Conservation (phyloP, 768 basidiomycete species). For the Infundibulicybe gibba region DNA sequence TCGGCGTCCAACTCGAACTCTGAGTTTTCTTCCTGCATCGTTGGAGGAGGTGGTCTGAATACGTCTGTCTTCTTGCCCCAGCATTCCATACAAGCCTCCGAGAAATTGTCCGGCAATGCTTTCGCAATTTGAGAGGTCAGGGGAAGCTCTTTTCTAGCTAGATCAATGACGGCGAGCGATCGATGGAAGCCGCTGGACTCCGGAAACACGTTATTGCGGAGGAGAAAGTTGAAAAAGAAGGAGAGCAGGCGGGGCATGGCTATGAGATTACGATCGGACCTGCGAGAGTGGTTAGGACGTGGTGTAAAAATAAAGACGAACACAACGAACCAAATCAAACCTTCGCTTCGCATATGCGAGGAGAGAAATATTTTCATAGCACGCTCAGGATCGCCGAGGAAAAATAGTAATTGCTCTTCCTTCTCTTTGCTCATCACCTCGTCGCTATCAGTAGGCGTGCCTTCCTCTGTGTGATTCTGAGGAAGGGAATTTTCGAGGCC, state of each 20-base stretch:
- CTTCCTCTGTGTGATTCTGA: constrained; percentile 25
- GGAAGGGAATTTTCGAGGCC: constrained; percentile 11
- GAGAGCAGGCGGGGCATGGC: constrained; percentile 49
- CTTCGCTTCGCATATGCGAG: constrained; percentile 62
- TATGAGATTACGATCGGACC: constrained; percentile 46
- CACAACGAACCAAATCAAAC: constrained; percentile 59
- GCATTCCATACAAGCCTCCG: constrained; percentile 40
- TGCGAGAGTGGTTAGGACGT: constrained; percentile 5
- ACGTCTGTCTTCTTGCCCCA: constrained; percentile 47
- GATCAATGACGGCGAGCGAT: constrained; percentile 37
- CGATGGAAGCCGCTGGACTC: constrained; percentile 41
- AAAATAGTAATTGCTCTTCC: constrained; percentile 43
- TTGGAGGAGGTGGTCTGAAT: constrained; percentile 22
- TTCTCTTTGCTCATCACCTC: constrained; percentile 32
- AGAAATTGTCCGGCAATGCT: constrained; percentile 46
- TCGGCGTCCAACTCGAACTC: constrained; percentile 1
- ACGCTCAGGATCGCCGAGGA: constrained; percentile 60
- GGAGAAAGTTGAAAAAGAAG: constrained; percentile 59
- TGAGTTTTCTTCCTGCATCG: constrained; percentile 1
- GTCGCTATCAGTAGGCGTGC: constrained; percentile 25
- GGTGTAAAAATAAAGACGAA: constrained; percentile 1
- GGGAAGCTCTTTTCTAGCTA: constrained; percentile 48
- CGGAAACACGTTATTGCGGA: constrained; percentile 50
- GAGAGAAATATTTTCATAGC: constrained; percentile 65
- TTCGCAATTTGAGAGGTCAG: constrained; percentile 42